phyloP scores from a whole-genome alignment of 345 rosid genomes.

The Eucalyptus regnans region DNA sequence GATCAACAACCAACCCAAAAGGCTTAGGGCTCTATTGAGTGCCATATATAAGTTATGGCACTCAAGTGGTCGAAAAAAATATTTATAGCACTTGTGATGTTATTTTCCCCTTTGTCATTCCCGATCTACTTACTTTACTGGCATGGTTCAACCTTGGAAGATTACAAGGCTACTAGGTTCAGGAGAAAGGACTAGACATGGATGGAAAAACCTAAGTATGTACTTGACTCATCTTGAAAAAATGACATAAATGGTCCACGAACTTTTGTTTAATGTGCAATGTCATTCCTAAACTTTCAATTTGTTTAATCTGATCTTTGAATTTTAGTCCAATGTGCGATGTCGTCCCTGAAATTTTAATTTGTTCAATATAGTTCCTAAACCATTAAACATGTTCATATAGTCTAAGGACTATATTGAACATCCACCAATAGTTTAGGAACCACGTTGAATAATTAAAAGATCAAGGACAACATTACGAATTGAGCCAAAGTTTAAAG shows the following conservation, averaged over 20 bases:
- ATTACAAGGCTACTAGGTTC: background rate
- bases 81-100: background rate
- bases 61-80: background rate
- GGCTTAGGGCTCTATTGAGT: background rate
- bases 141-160: background rate
- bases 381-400: no score
- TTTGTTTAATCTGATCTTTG: no score
- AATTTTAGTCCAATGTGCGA: background rate
- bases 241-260: background rate
- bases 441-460: no score
- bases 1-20: background rate
- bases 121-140: background rate
- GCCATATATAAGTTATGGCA: background rate
- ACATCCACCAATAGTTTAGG: background rate
- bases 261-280: no score
- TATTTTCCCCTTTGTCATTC: background rate
- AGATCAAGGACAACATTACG: background rate
- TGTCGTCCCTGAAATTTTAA: no score
- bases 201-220: background rate
- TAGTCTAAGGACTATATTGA: background rate
- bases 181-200: background rate
- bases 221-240: no score
- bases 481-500: no score
- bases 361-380: background rate
- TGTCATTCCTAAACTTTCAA: background rate